Evolutionary conservation across 805 yeast species (phyloP).

Genomic region (Candida germanica): DNA sequence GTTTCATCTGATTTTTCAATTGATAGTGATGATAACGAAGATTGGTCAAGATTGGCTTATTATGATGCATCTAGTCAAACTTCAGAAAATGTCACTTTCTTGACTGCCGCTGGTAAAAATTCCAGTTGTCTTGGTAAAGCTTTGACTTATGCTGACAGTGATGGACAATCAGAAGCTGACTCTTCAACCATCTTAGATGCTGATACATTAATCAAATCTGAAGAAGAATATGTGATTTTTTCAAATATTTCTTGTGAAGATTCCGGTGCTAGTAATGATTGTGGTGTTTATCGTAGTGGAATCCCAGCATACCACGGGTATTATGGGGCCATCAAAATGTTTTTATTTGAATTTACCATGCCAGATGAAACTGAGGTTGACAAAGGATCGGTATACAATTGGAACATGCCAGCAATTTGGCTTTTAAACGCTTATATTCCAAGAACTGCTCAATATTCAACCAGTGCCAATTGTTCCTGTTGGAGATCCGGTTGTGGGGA

Average conservation of each 20-base stretch:
- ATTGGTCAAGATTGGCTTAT: slow-evolving; percentile 60
- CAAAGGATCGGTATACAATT: slow-evolving; percentile 22
- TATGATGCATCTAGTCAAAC: slow-evolving; percentile 49
- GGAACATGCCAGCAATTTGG: slow-evolving; percentile 78
- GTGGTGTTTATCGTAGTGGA: slow-evolving; percentile 75
- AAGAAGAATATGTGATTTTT: slow-evolving; percentile 58
- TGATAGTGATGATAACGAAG: slow-evolving; percentile 33
- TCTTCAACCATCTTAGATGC: slow-evolving; percentile 46
- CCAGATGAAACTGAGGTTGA: slow-evolving; percentile 50
- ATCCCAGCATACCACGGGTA: slow-evolving; percentile 75
- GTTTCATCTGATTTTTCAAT: slow-evolving; percentile 40
- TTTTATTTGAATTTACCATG: slow-evolving; percentile 66
- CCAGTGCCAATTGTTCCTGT: slow-evolving; percentile 62
- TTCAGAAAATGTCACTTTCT: slow-evolving; percentile 63
- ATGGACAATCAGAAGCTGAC: slow-evolving; percentile 51
- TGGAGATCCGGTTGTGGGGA: slow-evolving; percentile 82
- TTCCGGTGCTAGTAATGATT: slow-evolving; percentile 53
- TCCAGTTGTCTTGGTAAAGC: slow-evolving; percentile 69
- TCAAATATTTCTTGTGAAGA: slow-evolving; percentile 56
- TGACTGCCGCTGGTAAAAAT: slow-evolving; percentile 58
- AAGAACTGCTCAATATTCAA: slow-evolving; percentile 69
- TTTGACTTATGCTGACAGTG: slow-evolving; percentile 55
- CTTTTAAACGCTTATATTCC: slow-evolving; percentile 69
- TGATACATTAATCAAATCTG: slow-evolving; percentile 51
- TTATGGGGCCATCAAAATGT: slow-evolving; percentile 65